Evolutionary conservation across 2,329 filamentous ascomycete species (phyloP), one percentile per base, ranked within the genome.

Genomic region (Rachicladosporium sp.): DNA sequence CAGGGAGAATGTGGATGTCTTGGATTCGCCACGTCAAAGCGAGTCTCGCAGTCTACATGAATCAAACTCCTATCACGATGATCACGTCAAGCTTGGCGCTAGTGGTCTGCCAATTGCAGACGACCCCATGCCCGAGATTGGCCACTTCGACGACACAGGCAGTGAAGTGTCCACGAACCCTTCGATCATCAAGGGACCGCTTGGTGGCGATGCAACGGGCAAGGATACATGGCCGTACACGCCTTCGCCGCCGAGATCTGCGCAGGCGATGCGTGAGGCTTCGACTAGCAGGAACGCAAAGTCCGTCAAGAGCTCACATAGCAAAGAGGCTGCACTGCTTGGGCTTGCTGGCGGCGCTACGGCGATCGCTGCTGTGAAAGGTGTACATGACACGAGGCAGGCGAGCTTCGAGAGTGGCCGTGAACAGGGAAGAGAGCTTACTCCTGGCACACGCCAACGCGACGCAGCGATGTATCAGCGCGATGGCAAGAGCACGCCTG

Each of bases 131-230:
- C 84, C 82, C 0, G 86, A 88, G 54, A 78, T 83, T 52, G 85
- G 81, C 3, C 81, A 84, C 47, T 69, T 66, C 34, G 57, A 70
- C 12, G 72, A 74, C 41, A 62, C 66, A 31, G 65, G 68, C 37
- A 72, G 68, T 13, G 86, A 93, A 45, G 71, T 85, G 10, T 80
- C 76, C 34, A 93, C 87, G 11, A 93, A 93, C 54, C 86, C 86
- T 3, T 94, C 88, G 0, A 71, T 88, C 36, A 77, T 93, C 31
- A 74, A 87, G 48, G 85, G 82, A 11, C 80, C 79, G 1, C 73
- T 82, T 36, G 78, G 76, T 37, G 74, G 70, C 30, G 71, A 71
- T 38, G 69, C 64, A 30, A 73, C 68, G 34, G 71, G 69, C 7
- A 76, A 70, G 34, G 46, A 49, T 12, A 52, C 50, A 4, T 59